Base-by-base conservation (phyloP, 495 filamentous ascomycete genomes). In the Penicillium fimorum region DNA sequence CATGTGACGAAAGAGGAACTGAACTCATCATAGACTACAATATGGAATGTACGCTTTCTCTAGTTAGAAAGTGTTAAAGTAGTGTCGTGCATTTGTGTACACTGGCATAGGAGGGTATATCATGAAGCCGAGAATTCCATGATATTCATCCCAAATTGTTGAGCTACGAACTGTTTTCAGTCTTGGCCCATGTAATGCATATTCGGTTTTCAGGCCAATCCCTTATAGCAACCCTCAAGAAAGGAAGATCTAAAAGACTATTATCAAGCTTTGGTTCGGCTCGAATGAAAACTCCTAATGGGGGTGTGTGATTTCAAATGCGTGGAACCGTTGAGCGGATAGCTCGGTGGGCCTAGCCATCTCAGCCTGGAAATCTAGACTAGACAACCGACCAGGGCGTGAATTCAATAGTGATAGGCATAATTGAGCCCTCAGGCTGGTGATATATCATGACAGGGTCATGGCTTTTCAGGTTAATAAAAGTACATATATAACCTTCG, bases 1-100 rank as follows among this genome's bases (percentile, higher is more conserved):
- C 61, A 61, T 15, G 58, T 68, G 63, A 52, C 32, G 13, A 37
- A 37, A 37, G n/a, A n/a, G 13, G 33, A 37, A 37, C 13, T 37
- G 13, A 13, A 37, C 33, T 37, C 33, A 37, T n/a, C 13, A 7
- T 37, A n/a, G 33, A 37, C 15, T 27, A 27, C 25, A n/a, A 15
- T 7, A n/a, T 35, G 12, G 4, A 35, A 15, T 32, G 30, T 15
- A 6, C 33, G 5, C 4, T 35, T 35, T 35, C 4, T n/a, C 4
- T 15, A 37, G 13, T 4, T 15, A 37, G 13, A n/a, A 37, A 12
- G 6, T 37, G 22, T 1, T 22, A 22, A 22, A 27, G 6, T 27
- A 7, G 25, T 27, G 25, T 27, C 5, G 25, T 7, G 6, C 25
- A 7, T 7, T 27, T 27, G 25, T 7, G 6, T 7, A 7, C 3